Evolutionary conservation across 1,139 yeast species (phyloP).

Genomic region (Taiozyma sp.): DNA sequence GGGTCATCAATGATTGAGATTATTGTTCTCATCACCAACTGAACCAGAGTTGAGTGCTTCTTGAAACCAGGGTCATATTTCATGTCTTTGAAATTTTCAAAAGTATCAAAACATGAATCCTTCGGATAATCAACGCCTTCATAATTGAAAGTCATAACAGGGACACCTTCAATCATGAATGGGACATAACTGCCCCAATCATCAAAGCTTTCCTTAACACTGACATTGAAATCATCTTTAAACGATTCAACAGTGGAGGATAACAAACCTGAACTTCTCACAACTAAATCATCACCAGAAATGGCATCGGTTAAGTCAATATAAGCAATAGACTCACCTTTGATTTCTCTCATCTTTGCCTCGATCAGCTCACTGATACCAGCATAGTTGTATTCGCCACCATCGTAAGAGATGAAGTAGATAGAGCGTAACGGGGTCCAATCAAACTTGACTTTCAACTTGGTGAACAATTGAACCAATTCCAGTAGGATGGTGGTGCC

Average conservation of each 20-base stretch:
- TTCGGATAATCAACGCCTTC: slow-evolving; percentile 40
- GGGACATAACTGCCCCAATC: slow-evolving; percentile 68
- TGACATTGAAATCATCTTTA: slow-evolving; percentile 19
- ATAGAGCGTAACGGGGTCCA: slow-evolving; percentile 88
- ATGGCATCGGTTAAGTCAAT: slow-evolving; percentile 75
- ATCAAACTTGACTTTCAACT: slow-evolving; percentile 55
- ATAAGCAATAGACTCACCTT: slow-evolving; percentile 63
- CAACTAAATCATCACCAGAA: slow-evolving; percentile 54
- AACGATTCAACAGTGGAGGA: slow-evolving; percentile 31
- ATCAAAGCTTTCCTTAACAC: slow-evolving; percentile 29
- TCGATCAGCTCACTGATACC: slow-evolving; percentile 85
- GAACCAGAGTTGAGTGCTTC: slow-evolving; percentile 54
- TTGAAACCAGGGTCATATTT: slow-evolving; percentile 53
- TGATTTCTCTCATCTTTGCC: slow-evolving; percentile 45
- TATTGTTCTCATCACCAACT: slow-evolving; percentile 48
- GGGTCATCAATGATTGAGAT: slow-evolving; percentile 69
- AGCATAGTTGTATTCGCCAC: slow-evolving; percentile 73
- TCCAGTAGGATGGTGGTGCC: slow-evolving; percentile 76
- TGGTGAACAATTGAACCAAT: slow-evolving; percentile 65
- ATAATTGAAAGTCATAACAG: slow-evolving; percentile 50
- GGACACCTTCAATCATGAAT: slow-evolving; percentile 50
- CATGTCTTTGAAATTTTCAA: slow-evolving; percentile 45
- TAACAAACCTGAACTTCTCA: slow-evolving; percentile 67
- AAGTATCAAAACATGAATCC: slow-evolving; percentile 63
- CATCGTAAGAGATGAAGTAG: slow-evolving; percentile 85